Conservation (phyloP, 148 eudicot species). For the Dianthus caryophyllus region DNA sequence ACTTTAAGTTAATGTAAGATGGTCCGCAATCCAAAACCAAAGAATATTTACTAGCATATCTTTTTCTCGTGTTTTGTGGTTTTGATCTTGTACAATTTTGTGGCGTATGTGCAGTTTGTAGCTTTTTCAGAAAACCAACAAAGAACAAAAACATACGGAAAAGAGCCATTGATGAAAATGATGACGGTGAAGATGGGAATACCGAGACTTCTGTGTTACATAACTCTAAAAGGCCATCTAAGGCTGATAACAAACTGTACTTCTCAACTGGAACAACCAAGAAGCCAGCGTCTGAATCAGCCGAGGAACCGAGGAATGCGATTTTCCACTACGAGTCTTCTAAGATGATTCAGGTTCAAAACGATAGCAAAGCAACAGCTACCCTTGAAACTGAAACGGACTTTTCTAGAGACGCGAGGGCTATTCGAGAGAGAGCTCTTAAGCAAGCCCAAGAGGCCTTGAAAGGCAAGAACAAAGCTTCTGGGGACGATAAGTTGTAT, state of each 20-base stretch:
- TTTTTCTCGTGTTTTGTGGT: slow-evolving; percentile 3
- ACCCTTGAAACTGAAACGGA: slow-evolving; percentile 90
- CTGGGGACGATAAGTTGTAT: slow-evolving; percentile 61
- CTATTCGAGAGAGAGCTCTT: slow-evolving; percentile 74
- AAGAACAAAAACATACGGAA: slow-evolving; percentile 77
- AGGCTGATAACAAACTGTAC: slow-evolving; percentile 47
- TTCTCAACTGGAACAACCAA: slow-evolving; percentile 62
- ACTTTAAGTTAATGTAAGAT: too few species aligned
- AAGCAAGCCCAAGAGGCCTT: slow-evolving; percentile 70
- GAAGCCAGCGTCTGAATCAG: slow-evolving; percentile 27
- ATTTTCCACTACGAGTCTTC: slow-evolving; percentile 77
- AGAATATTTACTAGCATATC: too few species aligned
- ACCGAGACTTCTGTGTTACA: slow-evolving; percentile 32
- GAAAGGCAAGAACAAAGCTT: slow-evolving; percentile 50
- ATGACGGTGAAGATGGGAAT: slow-evolving; percentile 40
- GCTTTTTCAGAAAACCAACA: slow-evolving; percentile 68
- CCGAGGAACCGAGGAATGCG: slow-evolving; percentile 32
- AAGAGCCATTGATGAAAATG: slow-evolving; percentile 41
- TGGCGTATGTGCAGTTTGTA: slow-evolving; percentile 54
- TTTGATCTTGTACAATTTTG: not conserved
- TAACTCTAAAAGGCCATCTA: slow-evolving; percentile 38
- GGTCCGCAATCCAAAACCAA: too few species aligned
- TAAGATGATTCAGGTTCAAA: slow-evolving; percentile 64
- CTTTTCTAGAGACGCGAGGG: slow-evolving; percentile 70
- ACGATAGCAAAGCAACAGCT: slow-evolving; percentile 90